Evolutionary conservation across 2,329 filamentous ascomycete genomes (phyloP), one percentile per base, ranked within the genome.

Genomic region (Aspergillus sp.): DNA sequence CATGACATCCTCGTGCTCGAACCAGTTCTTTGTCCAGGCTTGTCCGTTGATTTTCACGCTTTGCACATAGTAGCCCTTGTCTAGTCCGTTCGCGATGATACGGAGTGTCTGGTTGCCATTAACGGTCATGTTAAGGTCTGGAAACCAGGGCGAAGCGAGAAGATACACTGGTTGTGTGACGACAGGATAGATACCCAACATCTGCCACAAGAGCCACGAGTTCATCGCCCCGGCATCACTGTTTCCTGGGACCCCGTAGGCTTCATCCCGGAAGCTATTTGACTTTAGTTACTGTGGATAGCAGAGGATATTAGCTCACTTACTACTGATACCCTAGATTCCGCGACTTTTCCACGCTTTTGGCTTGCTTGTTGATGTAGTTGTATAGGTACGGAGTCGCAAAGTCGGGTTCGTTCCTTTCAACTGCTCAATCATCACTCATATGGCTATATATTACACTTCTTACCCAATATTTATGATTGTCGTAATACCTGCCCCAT

Each of bases 381-480:
- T 89, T 87, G 79, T 88, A 91, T 4, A 91, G 80, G 71, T 87
- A 91, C 0, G 88, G 88, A 0, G 84, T 86, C 0, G 82, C 84
- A 73, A 91, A 91, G 67, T 83, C 84, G 0, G 87, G 87, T 72
- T 90, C 85, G 69, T 90, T 90, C 25, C 86, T 87, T 49, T 25
- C 3, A 15, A 12, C 7, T n/a, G 19, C 4, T 58, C 32, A 47
- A 51, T 45, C 38, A 23, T n/a, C 2, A 8, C 9, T 0, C 15
- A 10, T 39, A 17, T 23, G 3, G 8, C n/a, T 9, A 9, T 7
- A 15, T 8, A 5, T 4, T 0, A 9, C 2, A 15, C 5, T 41
- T 59, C 58, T 3, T 59, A 71, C 70, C 71, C 70, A 13, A 72
- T 70, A 69, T 90, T 86, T 74, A 89, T 89, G 21, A 90, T 81